A percentile compares a stretch with the other conserved stretches of the same genome.
phyloP scores from a whole-genome alignment of 495 filamentous ascomycete genomes.

The Letharia lupina region DNA sequence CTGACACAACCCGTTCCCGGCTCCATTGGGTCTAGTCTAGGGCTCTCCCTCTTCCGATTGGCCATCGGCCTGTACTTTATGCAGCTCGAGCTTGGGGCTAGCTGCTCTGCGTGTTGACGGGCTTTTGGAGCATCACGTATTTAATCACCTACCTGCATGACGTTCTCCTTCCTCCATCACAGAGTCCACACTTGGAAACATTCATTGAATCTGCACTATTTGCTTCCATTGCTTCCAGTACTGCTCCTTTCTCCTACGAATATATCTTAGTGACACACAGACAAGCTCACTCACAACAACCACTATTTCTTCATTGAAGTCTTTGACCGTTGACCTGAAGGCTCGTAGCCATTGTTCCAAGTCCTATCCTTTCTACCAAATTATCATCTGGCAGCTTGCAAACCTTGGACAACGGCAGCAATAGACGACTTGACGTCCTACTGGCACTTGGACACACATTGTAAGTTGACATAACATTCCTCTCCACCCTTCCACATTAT shows the following conservation, averaged over 20 bases:
- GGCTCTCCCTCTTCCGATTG: too few species aligned
- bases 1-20: too few species aligned
- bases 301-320: neutral
- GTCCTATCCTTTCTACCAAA: neutral
- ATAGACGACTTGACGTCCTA: neutral
- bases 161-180: neutral
- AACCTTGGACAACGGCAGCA: neutral
- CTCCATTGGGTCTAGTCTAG: too few species aligned
- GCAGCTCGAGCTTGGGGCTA: too few species aligned
- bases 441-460: neutral
- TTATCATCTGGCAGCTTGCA: neutral
- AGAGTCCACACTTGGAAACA: neutral
- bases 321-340: neutral
- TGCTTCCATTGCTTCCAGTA: neutral
- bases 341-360: neutral
- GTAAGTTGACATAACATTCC: neutral
- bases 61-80: too few species aligned
- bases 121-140: neutral
- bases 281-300: neutral
- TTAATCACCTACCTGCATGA: neutral
- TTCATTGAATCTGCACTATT: neutral
- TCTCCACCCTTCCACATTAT: too few species aligned
- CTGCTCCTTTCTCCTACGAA: neutral
- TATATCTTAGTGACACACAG: neutral
- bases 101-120: neutral